Base-by-base conservation (phyloP, 169 alveolate species). In the Neospora caninum region DNA sequence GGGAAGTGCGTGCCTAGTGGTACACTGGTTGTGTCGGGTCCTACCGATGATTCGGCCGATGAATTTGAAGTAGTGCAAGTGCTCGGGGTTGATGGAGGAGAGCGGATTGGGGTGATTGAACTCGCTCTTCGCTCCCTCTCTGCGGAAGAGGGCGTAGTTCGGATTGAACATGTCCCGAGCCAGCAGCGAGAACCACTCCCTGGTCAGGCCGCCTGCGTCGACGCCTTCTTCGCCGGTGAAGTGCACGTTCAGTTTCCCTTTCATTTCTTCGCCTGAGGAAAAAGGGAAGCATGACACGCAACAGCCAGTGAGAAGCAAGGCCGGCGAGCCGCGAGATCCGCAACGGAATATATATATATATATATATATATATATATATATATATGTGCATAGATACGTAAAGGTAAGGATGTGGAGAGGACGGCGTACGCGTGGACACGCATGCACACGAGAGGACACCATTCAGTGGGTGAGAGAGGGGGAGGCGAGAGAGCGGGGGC, bases 181-280 rank as follows among this genome's bases (percentile, higher is more conserved):
- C 88, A 99, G 96, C 42, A 98, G 97, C 45, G 98, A 97, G 92
- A 98, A 98, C 99, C 99, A 99, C 96, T 99, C 99, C 95, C 99
- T 96, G 53, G 99, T 99, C 16, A 99, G 98, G 27, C 99, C 99
- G 13, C 99, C 99, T 31, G 99, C 99, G 96, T 99, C 99, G 88
- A 99, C 97, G 42, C 99, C 99, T 94, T 99, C 99, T 95, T 99
- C 99, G 64, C 99, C 99, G 83, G 97, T 97, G 95, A 99, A 99
- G 43, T 97, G 95, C 41, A 99, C 99, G 70, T 97, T 96, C 73
- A 99, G 95, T 95, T 98, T 98, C 53, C 99, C 99, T 94, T 99
- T 97, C 98, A 98, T 97, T 96, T 98, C 99, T 54, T 98, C 99
- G 0, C 99, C 98, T 25, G 98, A 93, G 42, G 31, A 13, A 29